Conservation (phyloP, 352 stramenopile genomes). For the Globisporangium barbulae region DNA sequence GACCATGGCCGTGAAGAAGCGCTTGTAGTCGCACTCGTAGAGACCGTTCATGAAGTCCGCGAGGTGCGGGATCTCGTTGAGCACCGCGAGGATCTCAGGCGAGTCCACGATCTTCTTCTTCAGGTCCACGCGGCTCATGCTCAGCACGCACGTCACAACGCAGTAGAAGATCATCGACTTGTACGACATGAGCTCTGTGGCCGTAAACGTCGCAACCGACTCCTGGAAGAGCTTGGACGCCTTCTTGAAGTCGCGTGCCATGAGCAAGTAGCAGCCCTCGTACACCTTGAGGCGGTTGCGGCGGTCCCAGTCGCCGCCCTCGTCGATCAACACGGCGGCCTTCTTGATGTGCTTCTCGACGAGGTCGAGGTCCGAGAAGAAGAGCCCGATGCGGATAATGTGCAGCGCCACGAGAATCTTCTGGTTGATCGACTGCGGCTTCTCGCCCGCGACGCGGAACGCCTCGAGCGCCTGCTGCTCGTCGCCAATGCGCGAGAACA, state of each 20-base stretch:
- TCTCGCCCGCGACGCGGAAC: constrained; percentile 89
- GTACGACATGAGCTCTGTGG: constrained; percentile 97
- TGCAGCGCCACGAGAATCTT: constrained; percentile 97
- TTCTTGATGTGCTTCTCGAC: constrained; percentile 88
- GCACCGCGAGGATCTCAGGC: constrained; percentile 92
- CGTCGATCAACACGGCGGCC: constrained; percentile 88
- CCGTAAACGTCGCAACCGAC: constrained; percentile 98
- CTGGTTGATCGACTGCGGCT: constrained; percentile 96
- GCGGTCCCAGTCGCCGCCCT: constrained; percentile 98
- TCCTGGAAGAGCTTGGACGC: constrained; percentile 93
- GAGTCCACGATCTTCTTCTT: constrained; percentile 98
- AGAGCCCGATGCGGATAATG: constrained; percentile 86
- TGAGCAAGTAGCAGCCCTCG: constrained; percentile 92
- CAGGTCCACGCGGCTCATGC: constrained; percentile 91
- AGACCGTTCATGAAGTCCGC: constrained; percentile 91
- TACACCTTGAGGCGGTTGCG: constrained; percentile 99
- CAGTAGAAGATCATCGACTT: constrained; percentile 97
- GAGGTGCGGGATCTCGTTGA: constrained; percentile 80
- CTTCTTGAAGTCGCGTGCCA: constrained; percentile 92
- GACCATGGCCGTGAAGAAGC: constrained; percentile 94
- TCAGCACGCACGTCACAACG: constrained; percentile 94
- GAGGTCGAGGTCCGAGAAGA: constrained; percentile 82
- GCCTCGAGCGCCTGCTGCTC: constrained; percentile 89
- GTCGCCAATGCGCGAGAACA: constrained; percentile 93
- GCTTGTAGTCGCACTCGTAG: constrained; percentile 98